Evolutionary conservation across 495 filamentous ascomycete species (phyloP).

Genomic region (Hypomontagnella monticulosa): DNA sequence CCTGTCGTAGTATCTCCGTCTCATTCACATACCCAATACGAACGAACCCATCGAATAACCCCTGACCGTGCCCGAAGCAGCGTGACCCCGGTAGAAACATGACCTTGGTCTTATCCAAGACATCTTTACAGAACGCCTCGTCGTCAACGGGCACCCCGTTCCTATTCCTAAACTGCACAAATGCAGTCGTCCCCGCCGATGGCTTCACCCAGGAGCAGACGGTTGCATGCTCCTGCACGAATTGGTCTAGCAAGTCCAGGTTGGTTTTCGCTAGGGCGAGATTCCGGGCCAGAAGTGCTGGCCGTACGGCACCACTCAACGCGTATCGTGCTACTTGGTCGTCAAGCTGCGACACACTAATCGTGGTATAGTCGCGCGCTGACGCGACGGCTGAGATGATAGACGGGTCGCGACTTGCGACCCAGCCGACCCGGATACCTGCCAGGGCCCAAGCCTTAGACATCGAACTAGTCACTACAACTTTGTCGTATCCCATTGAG

Average conservation of each 20-base stretch:
- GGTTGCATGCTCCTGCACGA: slow-evolving; percentile 70
- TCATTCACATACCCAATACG: slow-evolving; percentile 82
- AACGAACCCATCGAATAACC: slow-evolving; percentile 75
- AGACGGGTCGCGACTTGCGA: slow-evolving; percentile 70
- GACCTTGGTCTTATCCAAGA: slow-evolving; percentile 77
- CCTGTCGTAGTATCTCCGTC: slow-evolving; percentile 74
- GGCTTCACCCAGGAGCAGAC: slow-evolving; percentile 75
- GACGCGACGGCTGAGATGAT: slow-evolving; percentile 72
- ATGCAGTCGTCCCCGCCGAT: slow-evolving; percentile 83
- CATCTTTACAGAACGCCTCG: slow-evolving; percentile 72
- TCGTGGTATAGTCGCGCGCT: slow-evolving; percentile 85
- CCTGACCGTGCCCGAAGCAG: slow-evolving; percentile 73
- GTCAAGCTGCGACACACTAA: slow-evolving; percentile 84
- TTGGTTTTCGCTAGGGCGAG: slow-evolving; percentile 76
- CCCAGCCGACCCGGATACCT: slow-evolving; percentile 85
- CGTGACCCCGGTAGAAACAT: slow-evolving; percentile 79
- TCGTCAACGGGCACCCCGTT: slow-evolving; percentile 76
- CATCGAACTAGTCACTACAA: slow-evolving; percentile 80
- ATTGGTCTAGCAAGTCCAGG: slow-evolving; percentile 71
- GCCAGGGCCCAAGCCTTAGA: slow-evolving; percentile 89
- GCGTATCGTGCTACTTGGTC: slow-evolving; percentile 83
- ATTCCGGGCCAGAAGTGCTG: slow-evolving; percentile 74
- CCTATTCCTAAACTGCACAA: slow-evolving; percentile 72
- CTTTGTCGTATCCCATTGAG: slow-evolving; percentile 74
- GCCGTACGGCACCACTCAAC: slow-evolving; percentile 68